Base-by-base conservation (phyloP, 1,139 yeast species). In the Debaryomyces coudertii region DNA sequence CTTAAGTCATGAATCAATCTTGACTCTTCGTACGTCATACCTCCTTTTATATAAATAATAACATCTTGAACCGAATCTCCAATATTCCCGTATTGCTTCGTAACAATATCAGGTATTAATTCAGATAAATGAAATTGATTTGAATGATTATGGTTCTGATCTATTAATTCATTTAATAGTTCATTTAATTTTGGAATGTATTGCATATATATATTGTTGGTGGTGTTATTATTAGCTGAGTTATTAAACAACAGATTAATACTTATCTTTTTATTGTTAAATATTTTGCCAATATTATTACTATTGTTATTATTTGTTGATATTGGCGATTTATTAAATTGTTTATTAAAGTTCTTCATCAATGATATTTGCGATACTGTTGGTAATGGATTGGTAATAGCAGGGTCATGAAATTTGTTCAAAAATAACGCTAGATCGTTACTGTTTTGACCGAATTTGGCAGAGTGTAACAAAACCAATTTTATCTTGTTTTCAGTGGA, bases 1-100 rank as follows among this genome's bases (percentile, higher is more conserved):
- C 86, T 85, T 53, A 90, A 73, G 53, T 90, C 90, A 47, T 88
- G 82, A 4, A 90, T 83, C 38, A 90, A 68, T 47, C 97, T 77
- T 0, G 95, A 88, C 62, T 93, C 99, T 63, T 92, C 98, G 60
- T 83, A 90, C 0, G 98, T 93, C 2, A 81, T 86, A 4, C 99
- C 99, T 8, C 98, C 98, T 44, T 90, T 82, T 47, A 92, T 73
- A 62, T 87, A 93, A 1, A 93, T 78, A 11, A 93, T 77, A 7
- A 93, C 75, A 57, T 90, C 96, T 60, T 87, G 95, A 1, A 88
- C 77, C 41, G 74, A 63, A 47, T 70, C 56, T 16, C 40, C 40
- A 6, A 46, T 36, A 7, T 44, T 49, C 1, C 76, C 75, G 48
- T 68, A 71, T 45, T 69, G 75, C 20, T 55, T 56, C n/a, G 63